Conservation (phyloP, 805 yeast genomes). For the Millerozyma acaciae region DNA sequence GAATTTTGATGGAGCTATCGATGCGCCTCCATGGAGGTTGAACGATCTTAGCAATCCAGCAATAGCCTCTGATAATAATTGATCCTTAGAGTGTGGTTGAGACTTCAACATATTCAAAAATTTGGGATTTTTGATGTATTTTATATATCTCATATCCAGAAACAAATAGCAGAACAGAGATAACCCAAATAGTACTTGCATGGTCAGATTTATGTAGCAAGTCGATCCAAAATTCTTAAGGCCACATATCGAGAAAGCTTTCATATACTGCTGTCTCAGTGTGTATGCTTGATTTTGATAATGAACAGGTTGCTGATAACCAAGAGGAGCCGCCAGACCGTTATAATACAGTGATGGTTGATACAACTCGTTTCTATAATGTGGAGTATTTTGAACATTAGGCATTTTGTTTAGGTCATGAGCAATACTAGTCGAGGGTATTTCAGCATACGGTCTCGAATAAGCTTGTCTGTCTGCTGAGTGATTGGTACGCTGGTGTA, state of each 20-base stretch:
- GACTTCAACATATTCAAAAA: slow-evolving; percentile 20
- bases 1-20: slow-evolving; percentile 64
- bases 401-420: too few relatives aligned
- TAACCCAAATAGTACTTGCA: slow-evolving; percentile 65
- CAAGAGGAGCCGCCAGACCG: too few relatives aligned
- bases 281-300: slow-evolving; percentile 12
- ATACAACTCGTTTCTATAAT: too few relatives aligned
- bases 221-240: slow-evolving; percentile 67
- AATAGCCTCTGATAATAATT: slow-evolving; percentile 46
- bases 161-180: slow-evolving; percentile 48
- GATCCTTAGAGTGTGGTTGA: slow-evolving; percentile 15
- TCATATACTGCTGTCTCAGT: slow-evolving; percentile 21
- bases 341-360: too few relatives aligned
- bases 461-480: too few relatives aligned
- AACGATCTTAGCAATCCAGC: slow-evolving; percentile 55
- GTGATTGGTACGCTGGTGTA: too few relatives aligned
- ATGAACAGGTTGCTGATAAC: slow-evolving; percentile 27
- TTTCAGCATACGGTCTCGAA: too few relatives aligned
- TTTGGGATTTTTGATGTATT: slow-evolving; percentile 36
- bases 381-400: too few relatives aligned
- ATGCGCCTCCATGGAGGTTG: slow-evolving; percentile 53
- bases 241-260: slow-evolving; percentile 53
- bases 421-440: too few relatives aligned
- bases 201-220: slow-evolving; percentile 71
- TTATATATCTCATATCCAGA: slow-evolving; percentile 39